These are phyloP conservation scores for Pseudogymnoascus sp. DNA, from an alignment of 2,329 filamentous ascomycete species.

Conservation along the genomic window DNA sequence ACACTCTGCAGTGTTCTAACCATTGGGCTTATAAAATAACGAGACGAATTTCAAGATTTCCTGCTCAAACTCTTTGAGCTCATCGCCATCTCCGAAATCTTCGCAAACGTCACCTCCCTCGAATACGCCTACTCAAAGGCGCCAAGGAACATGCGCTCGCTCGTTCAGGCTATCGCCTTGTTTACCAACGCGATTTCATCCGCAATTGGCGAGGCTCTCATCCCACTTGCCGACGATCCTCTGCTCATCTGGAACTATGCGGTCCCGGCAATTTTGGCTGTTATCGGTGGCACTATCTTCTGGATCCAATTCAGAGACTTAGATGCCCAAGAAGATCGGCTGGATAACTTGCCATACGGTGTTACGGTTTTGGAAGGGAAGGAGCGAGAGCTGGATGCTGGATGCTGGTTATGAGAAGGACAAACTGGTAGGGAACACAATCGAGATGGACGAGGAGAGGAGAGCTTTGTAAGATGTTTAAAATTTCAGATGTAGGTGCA, in stretches of 20 bases:
- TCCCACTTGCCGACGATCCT: conserved; percentile 53
- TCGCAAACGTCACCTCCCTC: conserved; percentile 57
- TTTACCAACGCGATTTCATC: conserved; percentile 51
- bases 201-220: conserved; percentile 52
- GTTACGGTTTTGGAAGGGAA: conserved; percentile 18
- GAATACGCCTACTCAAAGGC: conserved; percentile 70
- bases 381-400: background rate
- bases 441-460: background rate
- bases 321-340: conserved; percentile 39
- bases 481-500: background rate
- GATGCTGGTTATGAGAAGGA: background rate
- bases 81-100: conserved; percentile 52
- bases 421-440: background rate
- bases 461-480: background rate
- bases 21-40: too few species aligned
- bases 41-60: too few species aligned
- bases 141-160: conserved; percentile 55
- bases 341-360: conserved; percentile 29
- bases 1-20: too few species aligned
- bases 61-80: conserved; percentile 23
- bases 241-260: conserved; percentile 59
- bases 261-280: conserved; percentile 44
- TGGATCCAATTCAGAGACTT: conserved; percentile 41
- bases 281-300: conserved; percentile 43
- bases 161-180: conserved; percentile 49